Conservation (phyloP, 805 yeast genomes). For the Spathaspora sp. region DNA sequence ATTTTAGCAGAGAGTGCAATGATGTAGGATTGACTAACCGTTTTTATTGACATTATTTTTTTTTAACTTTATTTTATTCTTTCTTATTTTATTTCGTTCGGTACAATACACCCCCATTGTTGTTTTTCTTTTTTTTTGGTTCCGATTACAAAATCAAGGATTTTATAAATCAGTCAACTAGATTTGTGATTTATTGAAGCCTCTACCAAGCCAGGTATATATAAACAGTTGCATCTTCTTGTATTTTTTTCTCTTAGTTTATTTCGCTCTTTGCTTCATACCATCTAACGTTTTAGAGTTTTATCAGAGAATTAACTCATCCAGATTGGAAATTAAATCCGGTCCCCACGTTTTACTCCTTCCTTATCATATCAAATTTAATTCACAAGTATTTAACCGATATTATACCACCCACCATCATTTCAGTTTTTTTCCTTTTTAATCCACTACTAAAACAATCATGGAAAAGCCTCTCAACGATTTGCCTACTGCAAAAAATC, state of each 20-base stretch:
- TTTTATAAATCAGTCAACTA: neutral
- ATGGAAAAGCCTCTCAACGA: neutral
- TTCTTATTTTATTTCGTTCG: neutral
- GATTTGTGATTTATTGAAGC: neutral
- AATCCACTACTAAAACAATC: neutral
- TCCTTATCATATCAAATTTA: neutral
- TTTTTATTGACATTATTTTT: too few species aligned
- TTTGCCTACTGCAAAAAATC: constrained; percentile 1
- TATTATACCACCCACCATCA: neutral
- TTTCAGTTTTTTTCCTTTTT: neutral
- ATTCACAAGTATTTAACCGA: neutral
- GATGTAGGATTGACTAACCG: too few species aligned
- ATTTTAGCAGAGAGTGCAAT: too few species aligned
- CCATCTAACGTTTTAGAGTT: neutral
- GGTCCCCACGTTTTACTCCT: neutral
- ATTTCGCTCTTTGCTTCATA: neutral
- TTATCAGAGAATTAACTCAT: neutral
- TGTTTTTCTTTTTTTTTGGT: too few species aligned
- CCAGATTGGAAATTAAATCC: neutral
- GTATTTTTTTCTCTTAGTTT: neutral
- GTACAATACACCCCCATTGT: too few species aligned
- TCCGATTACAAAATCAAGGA: neutral
- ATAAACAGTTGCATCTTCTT: neutral
- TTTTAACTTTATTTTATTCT: neutral
- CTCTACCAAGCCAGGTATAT: too few species aligned